These are phyloP conservation scores for Pichia scutulata DNA, from an alignment of 805 yeast species.

Conservation along the genomic window DNA sequence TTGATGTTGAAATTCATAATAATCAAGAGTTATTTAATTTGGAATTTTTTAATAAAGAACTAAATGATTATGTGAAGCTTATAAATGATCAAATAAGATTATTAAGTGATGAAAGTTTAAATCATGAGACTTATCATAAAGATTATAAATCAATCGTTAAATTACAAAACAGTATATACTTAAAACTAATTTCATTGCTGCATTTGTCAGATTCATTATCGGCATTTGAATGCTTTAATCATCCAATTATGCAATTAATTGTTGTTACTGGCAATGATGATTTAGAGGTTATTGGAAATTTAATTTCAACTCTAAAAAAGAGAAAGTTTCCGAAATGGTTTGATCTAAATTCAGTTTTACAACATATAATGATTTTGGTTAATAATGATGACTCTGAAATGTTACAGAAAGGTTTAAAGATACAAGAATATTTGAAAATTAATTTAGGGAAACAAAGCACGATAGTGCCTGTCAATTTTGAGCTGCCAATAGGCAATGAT, in stretches of 20 bases:
- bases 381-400: constrained; percentile 39
- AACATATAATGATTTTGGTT: constrained; percentile 44
- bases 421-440: constrained; percentile 27
- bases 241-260: constrained; percentile 72
- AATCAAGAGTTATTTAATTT: constrained; percentile 1
- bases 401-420: constrained; percentile 29
- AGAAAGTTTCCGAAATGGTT: constrained; percentile 50
- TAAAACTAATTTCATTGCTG: constrained; percentile 49
- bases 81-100: background rate
- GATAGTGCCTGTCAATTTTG: constrained; percentile 6
- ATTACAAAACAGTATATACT: constrained; percentile 43
- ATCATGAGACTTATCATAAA: background rate
- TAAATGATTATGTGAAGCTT: constrained; percentile 2
- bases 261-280: constrained; percentile 52
- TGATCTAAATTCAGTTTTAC: constrained; percentile 54
- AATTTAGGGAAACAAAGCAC: constrained; percentile 7
- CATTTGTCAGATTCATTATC: constrained; percentile 54
- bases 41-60: background rate
- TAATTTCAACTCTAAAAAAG: constrained; percentile 46
- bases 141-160: background rate
- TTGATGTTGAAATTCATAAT: background rate
- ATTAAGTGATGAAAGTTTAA: background rate
- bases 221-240: constrained; percentile 80
- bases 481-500: background rate
- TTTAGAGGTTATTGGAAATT: constrained; percentile 47